These are phyloP conservation scores for Tolypocladium ovalisporum DNA, from an alignment of 2,329 filamentous ascomycete genomes.

Conservation along the genomic window DNA sequence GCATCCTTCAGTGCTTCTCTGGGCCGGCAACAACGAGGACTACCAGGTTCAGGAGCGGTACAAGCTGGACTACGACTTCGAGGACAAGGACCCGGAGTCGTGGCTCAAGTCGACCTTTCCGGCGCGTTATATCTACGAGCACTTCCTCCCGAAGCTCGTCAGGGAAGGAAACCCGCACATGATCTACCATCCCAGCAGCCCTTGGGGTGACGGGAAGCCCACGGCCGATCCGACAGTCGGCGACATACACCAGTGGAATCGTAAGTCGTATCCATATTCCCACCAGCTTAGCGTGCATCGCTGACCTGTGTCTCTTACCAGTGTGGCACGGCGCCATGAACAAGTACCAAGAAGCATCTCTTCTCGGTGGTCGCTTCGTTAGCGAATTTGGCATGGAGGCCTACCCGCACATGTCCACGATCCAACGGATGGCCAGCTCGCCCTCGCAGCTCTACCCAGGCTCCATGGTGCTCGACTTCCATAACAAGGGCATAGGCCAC, in stretches of 20 bases:
- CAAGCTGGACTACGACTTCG: conserved; percentile 58
- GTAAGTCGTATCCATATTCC: conserved; percentile 3
- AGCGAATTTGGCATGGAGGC: conserved; percentile 67
- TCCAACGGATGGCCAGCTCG: conserved; percentile 50
- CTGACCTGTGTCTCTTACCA: conserved; percentile 1
- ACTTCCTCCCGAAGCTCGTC: conserved; percentile 57
- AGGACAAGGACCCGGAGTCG: conserved; percentile 60
- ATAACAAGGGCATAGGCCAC: conserved; percentile 74
- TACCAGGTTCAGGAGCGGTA: conserved; percentile 66
- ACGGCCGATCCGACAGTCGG: conserved; percentile 56
- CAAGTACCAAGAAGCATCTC: conserved; percentile 66
- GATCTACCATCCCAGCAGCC: conserved; percentile 63
- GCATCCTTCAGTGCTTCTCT: conserved; percentile 61
- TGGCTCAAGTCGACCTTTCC: conserved; percentile 73
- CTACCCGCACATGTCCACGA: conserved; percentile 57
- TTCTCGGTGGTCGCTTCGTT: conserved; percentile 63
- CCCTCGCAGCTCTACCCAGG: conserved; percentile 48
- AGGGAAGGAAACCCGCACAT: conserved; percentile 50
- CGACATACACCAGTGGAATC: conserved; percentile 67
- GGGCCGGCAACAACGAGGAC: conserved; percentile 73
- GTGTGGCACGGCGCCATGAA: conserved; percentile 63
- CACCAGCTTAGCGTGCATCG: background rate
- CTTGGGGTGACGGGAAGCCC: conserved; percentile 52
- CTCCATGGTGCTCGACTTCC: conserved; percentile 66
- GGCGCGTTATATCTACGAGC: conserved; percentile 71